Evolutionary conservation across 1,139 yeast genomes (phyloP).

Genomic region (Sugiyamaella paludigena): DNA sequence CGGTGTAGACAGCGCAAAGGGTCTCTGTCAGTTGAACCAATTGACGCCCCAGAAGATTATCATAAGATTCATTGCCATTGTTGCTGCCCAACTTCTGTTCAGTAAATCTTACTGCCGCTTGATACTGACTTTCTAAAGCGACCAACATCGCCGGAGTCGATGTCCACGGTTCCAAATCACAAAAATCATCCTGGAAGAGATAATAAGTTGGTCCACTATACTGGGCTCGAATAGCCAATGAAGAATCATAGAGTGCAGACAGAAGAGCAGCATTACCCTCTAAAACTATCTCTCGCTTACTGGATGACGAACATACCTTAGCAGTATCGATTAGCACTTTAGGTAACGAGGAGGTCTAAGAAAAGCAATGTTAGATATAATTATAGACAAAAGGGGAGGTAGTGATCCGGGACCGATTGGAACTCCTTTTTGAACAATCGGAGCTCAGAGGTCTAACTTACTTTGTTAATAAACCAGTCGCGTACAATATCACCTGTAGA

Average conservation of each 20-base stretch:
- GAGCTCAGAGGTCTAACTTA: slow-evolving; percentile 9
- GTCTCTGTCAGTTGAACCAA: slow-evolving; percentile 33
- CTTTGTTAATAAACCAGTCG: slow-evolving; percentile 29
- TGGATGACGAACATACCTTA: slow-evolving; percentile 2
- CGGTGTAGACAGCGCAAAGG: slow-evolving; percentile 33
- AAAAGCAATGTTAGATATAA: slow-evolving; percentile 1
- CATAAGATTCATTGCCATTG: slow-evolving; percentile 11
- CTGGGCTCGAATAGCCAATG: slow-evolving; percentile 26
- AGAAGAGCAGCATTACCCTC: slow-evolving; percentile 34
- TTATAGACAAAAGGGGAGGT: too few species aligned
- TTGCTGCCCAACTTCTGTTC: slow-evolving; percentile 3
- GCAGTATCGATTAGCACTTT: slow-evolving; percentile 10
- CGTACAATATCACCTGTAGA: slow-evolving; percentile 25
- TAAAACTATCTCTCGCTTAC: slow-evolving; percentile 18
- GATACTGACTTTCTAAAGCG: slow-evolving; percentile 29
- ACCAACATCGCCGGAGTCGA: slow-evolving; percentile 29
- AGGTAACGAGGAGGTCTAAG: slow-evolving; percentile 3
- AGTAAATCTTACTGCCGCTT: slow-evolving; percentile 21
- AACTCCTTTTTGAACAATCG: too few species aligned
- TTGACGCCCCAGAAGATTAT: slow-evolving; percentile 23
- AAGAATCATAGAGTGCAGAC: slow-evolving; percentile 31
- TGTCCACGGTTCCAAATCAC: slow-evolving; percentile 36
- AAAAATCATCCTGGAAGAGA: slow-evolving; percentile 21
- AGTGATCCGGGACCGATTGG: too few species aligned
- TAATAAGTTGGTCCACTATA: slow-evolving; percentile 23